Evolutionary conservation across 2,329 filamentous ascomycete species (phyloP), one percentile per base, ranked within the genome.

Genomic region (Drechmeria coniospora): DNA sequence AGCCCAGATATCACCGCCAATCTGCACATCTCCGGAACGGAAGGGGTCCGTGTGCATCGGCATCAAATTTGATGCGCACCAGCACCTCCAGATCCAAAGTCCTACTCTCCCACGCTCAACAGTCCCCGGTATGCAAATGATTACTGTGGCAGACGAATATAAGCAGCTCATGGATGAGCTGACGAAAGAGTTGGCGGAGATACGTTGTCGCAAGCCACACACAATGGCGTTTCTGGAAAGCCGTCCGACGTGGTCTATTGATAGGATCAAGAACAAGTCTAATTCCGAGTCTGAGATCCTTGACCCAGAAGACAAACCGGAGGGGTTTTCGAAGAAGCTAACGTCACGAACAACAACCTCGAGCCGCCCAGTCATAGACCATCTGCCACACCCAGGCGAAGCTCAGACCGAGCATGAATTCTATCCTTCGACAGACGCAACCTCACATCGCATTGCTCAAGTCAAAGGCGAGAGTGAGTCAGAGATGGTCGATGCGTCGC

Each of bases 51-150:
- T 46, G 14, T 60, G 62, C 5, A 58, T 68, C 22, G 61, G 68
- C 28, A 53, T 77, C 10, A 57, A 57, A 1, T 74, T 77, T 35
- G 58, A 51, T 1, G 54, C 50, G 0, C 71, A 77, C 33, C 57
- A 63, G 13, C 46, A 43, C 15, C 45, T 74, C 2, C 58, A 59
- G 4, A 40, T 63, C 1, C 51, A 57, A n/a, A 42, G 43, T 3
- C 36, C 38, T 9, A 53, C 20, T 10, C 26, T 23, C 1, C 13
- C 20, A 42, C 28, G 42, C 44, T 2, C 43, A 35, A 18, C 56
- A 47, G 22, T 28, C 29, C 25, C 43, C 3, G 33, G 35, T 7
- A 28, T 26, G 11, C 37, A 37, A 9, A 36, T 40, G 3, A 32
- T 33, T 5, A 25, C 40, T 5, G 37, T 59, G 11, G 50, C 51